Evolutionary conservation across 1,284 basidiomycete species (phyloP), one percentile per base, ranked within the genome.

Genomic region (Ganoderma sp.): DNA sequence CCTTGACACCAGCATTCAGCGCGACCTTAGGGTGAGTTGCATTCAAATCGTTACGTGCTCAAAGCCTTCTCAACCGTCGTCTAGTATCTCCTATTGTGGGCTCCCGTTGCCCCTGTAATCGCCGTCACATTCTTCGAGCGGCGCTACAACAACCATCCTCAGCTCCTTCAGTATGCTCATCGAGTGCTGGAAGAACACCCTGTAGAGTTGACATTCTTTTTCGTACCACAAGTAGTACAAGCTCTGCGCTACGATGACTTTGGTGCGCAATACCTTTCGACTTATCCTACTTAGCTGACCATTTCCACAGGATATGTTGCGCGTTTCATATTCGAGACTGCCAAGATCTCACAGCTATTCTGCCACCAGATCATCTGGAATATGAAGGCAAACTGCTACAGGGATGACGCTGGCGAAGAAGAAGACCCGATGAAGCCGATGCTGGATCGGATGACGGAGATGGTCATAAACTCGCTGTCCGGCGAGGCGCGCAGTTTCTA

Each of bases 311-410:
- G 96, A 60, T 99, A 99, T 80, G 96, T 99, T 37, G 90, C 93
- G 72, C 89, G 92, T 37, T 99, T 99, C 84, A 96, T 99, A 76
- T 97, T 97, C 74, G 96, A 99, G 81, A 98, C 97, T 0, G 94
- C 97, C 14, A 97, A 96, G 81, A 96, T 99, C 71, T 99, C 97
- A 4, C 97, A 98, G 79, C 82, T 97, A 12, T 99, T 99, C 84
- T 99, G 98, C 78, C 98, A 99, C 79, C 98, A 99, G 82, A 99
- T 99, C 71, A 96, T 99, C 73, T 99, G 98, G 98, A 99, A 99
- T 80, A 99, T 99, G 98, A 98, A 98, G 77, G 98, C 98, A 5
- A 99, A 99, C 78, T 95, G 92, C 71, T 98, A 91, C 80, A 95
- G 93, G 75, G 98, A 97, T 76, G 98, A 99, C 75, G 84, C 85